Base-by-base conservation (phyloP, 768 basidiomycete species). In the Mycena filopes region DNA sequence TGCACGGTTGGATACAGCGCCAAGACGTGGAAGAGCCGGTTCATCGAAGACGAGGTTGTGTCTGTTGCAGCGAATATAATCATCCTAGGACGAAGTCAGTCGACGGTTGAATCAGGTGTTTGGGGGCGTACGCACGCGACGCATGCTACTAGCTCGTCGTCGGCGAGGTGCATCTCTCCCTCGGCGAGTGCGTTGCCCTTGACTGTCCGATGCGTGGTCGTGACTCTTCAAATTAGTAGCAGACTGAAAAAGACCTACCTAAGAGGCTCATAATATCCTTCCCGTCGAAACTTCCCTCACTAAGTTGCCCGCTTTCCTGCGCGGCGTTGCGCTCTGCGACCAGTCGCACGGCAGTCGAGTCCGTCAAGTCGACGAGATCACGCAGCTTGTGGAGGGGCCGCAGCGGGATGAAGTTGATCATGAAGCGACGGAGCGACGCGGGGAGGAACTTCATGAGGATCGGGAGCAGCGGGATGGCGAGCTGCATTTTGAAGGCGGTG, bases 211-310 rank as follows among this genome's bases (percentile, higher is more conserved):
- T 6, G 33, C 12, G 33, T 7, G 33, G 33, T 7, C 6, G 33
- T 12, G 7, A 33, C 7, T 33, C 33, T 6, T 12, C 33, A 33
- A 12, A 33, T 6, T n/a, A 12, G 6, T 33, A 33, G 33, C 6
- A 49, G 56, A n/a, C 23, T 21, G 5, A 8, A 23, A 8, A 42
- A 16, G 41, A 21, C 8, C 3, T 21, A 55, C 55, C 31, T 10
- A 55, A n/a, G 15, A 55, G 28, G 42, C 55, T 55, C 55, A 55
- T 45, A 11, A 55, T 21, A 33, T 55, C 55, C 29, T 41, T 41
- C 16, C 25, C 28, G 12, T 43, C 28, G 7, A 42, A 38, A 23
- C 40, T 51, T 7, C 16, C 33, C 2, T 38, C 31, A n/a, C n/a
- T n/a, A 16, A 42, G 31, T 23, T 55, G 12, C 33, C 28, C 53